These are phyloP conservation scores for Emergomyces pasteurianus DNA, from an alignment of 2,329 filamentous ascomycete genomes.

Conservation along the genomic window DNA sequence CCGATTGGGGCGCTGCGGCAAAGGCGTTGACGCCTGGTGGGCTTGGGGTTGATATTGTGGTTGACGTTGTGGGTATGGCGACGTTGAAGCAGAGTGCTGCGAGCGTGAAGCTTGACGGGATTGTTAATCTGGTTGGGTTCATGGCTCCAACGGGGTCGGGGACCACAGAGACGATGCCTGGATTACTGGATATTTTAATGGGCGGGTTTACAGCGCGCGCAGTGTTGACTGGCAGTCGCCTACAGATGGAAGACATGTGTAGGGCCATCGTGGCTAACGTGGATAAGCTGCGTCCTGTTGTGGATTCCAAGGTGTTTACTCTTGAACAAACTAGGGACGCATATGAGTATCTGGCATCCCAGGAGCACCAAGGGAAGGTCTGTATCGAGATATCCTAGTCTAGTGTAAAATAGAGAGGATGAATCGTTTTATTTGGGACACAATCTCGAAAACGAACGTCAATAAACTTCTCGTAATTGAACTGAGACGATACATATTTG, in stretches of 20 bases:
- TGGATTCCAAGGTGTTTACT: constrained; percentile 37
- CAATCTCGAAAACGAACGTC: neutral
- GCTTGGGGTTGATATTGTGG: constrained; percentile 42
- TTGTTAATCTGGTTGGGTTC: constrained; percentile 42
- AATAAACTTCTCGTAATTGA: neutral
- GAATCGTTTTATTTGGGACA: neutral
- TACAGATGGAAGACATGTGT: constrained; percentile 44
- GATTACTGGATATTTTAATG: constrained; percentile 35
- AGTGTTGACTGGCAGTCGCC: constrained; percentile 35
- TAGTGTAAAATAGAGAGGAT: neutral
- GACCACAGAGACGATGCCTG: constrained; percentile 26
- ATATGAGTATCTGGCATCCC: constrained; percentile 1
- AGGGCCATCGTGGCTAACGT: constrained; percentile 37
- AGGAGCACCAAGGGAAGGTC: constrained; percentile 4
- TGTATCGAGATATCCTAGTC: constrained; percentile 6
- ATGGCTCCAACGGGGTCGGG: constrained; percentile 28
- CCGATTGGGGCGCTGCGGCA: constrained; percentile 44
- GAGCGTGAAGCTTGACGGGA: constrained; percentile 43
- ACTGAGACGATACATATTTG: neutral
- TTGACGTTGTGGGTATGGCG: constrained; percentile 43
- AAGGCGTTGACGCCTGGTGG: constrained; percentile 29
- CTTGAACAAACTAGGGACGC: constrained; percentile 35
- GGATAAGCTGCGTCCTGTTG: constrained; percentile 31
- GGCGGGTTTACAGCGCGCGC: constrained; percentile 38
- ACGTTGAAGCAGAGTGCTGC: constrained; percentile 44